Percentiles rank a stretch among this genome's conserved stretches.
phyloP scores from a whole-genome alignment of 2,329 filamentous ascomycete genomes.

The Fusarium mundagurra region DNA sequence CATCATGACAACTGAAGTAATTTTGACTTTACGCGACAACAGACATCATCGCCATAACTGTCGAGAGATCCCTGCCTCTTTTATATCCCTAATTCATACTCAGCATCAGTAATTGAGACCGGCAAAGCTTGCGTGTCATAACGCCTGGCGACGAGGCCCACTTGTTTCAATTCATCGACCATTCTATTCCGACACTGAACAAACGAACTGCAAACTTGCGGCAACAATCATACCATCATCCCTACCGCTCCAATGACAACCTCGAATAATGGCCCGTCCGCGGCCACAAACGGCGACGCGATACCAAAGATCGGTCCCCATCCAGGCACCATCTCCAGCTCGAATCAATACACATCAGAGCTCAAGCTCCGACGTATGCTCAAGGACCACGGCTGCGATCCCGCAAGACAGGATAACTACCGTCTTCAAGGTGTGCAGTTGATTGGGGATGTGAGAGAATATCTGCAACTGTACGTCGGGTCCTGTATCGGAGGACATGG shows the following conservation, averaged over 20 bases:
- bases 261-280: conserved; percentile 6
- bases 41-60: background rate
- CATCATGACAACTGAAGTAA: background rate
- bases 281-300: conserved; percentile 31
- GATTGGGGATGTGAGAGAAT: conserved; percentile 85
- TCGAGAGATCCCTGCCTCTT: no score
- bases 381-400: conserved; percentile 73
- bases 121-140: background rate
- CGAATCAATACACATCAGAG: conserved; percentile 82
- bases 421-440: conserved; percentile 87
- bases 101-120: background rate
- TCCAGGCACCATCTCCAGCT: conserved; percentile 60
- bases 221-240: background rate
- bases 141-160: background rate
- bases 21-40: background rate
- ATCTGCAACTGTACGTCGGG: conserved; percentile 73
- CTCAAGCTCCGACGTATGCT: conserved; percentile 80
- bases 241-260: conserved; percentile 13
- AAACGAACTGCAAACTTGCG: background rate
- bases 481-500: background rate
- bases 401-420: conserved; percentile 81
- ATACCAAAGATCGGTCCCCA: conserved; percentile 51
- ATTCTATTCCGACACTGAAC: background rate
- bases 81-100: background rate
- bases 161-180: background rate